Conservation (phyloP, 495 filamentous ascomycete species). For the Pyrenula massariospora region DNA sequence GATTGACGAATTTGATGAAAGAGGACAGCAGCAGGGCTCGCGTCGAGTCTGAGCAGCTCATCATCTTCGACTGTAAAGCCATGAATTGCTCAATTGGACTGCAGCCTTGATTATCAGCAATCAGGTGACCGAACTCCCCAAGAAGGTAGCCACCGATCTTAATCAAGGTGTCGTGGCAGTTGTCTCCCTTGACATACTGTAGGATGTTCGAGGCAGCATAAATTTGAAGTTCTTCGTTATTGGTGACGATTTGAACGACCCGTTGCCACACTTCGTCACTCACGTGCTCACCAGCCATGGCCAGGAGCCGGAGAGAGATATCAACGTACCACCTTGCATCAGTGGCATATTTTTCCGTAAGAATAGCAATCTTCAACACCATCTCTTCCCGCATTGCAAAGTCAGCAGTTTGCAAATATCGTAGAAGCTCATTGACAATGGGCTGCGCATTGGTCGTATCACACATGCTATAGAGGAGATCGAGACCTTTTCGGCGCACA, state of each 20-base stretch:
- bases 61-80: conserved; percentile 82
- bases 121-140: conserved; percentile 94
- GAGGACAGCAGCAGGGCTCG: conserved; percentile 87
- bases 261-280: conserved; percentile 99
- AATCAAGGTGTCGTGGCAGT: conserved; percentile 90
- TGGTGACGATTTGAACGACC: conserved; percentile 97
- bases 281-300: conserved; percentile 95
- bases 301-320: conserved; percentile 86
- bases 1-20: conserved; percentile 95
- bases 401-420: conserved; percentile 91
- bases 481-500: conserved; percentile 87
- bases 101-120: conserved; percentile 86
- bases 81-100: conserved; percentile 97
- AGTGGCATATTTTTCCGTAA: conserved; percentile 97
- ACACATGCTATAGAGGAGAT: conserved; percentile 99
- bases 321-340: conserved; percentile 99
- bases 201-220: conserved; percentile 91
- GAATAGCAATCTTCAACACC: conserved; percentile 96
- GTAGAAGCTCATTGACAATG: conserved; percentile 86
- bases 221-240: conserved; percentile 95
- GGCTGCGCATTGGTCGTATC: conserved; percentile 82
- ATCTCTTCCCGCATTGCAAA: conserved; percentile 98
- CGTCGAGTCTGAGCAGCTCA: conserved; percentile 77
- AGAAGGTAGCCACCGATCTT: conserved; percentile 96
- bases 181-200: conserved; percentile 78